phyloP scores from a whole-genome alignment of 1,139 yeast species.

The Insectozyma bohioensis region DNA sequence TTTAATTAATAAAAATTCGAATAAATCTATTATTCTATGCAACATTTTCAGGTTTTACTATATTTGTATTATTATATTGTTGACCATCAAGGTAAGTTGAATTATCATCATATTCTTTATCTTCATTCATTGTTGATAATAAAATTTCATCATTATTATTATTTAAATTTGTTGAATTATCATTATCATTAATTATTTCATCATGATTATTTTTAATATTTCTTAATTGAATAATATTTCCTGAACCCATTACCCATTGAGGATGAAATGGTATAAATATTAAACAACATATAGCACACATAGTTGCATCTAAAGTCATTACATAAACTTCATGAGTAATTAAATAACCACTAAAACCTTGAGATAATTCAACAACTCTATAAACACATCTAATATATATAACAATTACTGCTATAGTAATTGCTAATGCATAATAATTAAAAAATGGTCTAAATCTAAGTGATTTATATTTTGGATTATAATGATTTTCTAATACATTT shows the following conservation, averaged over 20 bases:
- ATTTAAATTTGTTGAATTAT: no score
- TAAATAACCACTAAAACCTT: constrained; percentile 73
- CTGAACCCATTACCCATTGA: constrained; percentile 48
- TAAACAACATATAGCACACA: constrained; percentile 49
- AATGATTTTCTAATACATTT: constrained; percentile 24
- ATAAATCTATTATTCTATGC: no score
- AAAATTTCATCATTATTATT: no score
- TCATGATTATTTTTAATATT: constrained; percentile 12
- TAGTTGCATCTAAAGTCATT: constrained; percentile 70
- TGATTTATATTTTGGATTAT: constrained; percentile 36
- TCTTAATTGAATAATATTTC: constrained; percentile 12
- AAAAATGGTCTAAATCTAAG: constrained; percentile 42
- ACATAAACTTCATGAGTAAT: constrained; percentile 69
- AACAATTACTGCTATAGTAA: constrained; percentile 50
- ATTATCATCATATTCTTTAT: no score
- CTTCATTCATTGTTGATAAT: no score
- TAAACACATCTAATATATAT: constrained; percentile 73
- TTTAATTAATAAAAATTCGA: no score
- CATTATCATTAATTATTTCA: no score
- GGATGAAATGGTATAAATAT: constrained; percentile 60
- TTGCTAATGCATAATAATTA: constrained; percentile 45
- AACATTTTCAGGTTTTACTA: no score
- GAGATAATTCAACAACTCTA: constrained; percentile 71
- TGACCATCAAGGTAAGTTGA: no score
- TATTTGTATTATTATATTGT: no score